A percentile compares a stretch with the other conserved stretches of the same genome.
These are phyloP conservation scores for Fusarium hainanense DNA, from an alignment of 2,329 filamentous ascomycete species.

Conservation along the genomic window DNA sequence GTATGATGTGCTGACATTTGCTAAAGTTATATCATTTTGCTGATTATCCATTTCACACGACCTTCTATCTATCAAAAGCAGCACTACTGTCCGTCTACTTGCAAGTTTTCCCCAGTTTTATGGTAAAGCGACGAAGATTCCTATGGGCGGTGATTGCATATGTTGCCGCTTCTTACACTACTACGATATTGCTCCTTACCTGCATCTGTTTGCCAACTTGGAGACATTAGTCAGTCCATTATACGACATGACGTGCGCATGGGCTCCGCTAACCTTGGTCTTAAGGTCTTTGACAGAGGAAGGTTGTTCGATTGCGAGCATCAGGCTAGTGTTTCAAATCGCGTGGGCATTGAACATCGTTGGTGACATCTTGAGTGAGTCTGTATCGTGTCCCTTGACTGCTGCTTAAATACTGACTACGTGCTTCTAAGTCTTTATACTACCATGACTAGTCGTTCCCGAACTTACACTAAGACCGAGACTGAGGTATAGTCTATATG, in stretches of 20 bases:
- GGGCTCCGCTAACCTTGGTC: background rate
- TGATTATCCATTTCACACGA: background rate
- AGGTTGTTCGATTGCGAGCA: background rate
- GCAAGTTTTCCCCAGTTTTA: slow-evolving; percentile 19
- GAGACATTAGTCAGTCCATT: slow-evolving; percentile 11
- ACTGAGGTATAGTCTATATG: slow-evolving; percentile 17
- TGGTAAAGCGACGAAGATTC: slow-evolving; percentile 21
- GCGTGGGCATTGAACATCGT: slow-evolving; percentile 15
- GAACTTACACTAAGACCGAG: slow-evolving; percentile 6
- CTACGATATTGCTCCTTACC: background rate
- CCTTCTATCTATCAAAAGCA: slow-evolving; percentile 21
- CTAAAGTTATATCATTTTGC: background rate
- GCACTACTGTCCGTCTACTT: slow-evolving; percentile 18
- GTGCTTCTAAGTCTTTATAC: slow-evolving; percentile 1
- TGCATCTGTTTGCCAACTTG: slow-evolving; percentile 1
- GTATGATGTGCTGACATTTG: fast-evolving
- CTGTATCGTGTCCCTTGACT: fast-evolving
- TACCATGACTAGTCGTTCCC: slow-evolving; percentile 28
- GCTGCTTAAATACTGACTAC: background rate
- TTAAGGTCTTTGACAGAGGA: background rate
- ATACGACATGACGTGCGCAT: fast-evolving
- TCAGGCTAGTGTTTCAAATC: slow-evolving; percentile 1
- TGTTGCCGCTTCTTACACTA: background rate
- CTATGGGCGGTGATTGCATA: slow-evolving; percentile 22
- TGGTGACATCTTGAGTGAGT: slow-evolving; percentile 19